Evolutionary conservation across 768 basidiomycete species (phyloP), one percentile per base, ranked within the genome.

Genomic region (Mycena pura): DNA sequence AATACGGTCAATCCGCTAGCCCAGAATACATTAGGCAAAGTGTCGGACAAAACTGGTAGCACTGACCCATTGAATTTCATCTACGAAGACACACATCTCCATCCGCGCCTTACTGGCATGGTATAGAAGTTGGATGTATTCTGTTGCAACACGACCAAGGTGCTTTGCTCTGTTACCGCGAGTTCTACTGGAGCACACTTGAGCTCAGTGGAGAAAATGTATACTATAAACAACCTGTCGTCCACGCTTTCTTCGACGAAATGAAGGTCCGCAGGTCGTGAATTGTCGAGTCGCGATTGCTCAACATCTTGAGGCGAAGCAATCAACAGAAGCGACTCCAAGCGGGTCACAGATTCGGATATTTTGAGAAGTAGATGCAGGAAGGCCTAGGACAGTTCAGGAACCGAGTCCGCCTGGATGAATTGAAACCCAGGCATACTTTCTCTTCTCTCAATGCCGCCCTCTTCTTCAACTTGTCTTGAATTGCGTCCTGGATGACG

Each of bases 111-210:
- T 96, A 19, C 86, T 84, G 24, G 86, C 84, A 65, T 97, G 92
- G 72, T 99, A 99, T 24, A 95, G 80, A 19, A 99, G 82, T 70
- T 99, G 96, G 10, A 86, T 92, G 71, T 96, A 99, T 74, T 98
- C 97, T 9, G 87, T 82, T 14, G 95, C 93, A 27, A 96, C 91
- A 49, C 96, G 86, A 11, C 84, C 82, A 14, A 96, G 80, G 71
- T 94, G 92, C 71, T 94, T 92, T 29, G 90, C 88, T 43, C 87
- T 82, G 70, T 85, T 87, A 9, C 84, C 84, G 63, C 81, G 85
- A 36, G 80, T 74, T 69, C 89, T 91, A 62, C 45, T 27, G 67
- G 19, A 48, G 64, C 46, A 58, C 44, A 22, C 44, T 17, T 14
- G 19, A n/a, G 17, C 24, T 39, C 25, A 40, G 38, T 43, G 51